Evolutionary conservation across 2,329 filamentous ascomycete species (phyloP).

Genomic region (Trichoderma koningiopsis): DNA sequence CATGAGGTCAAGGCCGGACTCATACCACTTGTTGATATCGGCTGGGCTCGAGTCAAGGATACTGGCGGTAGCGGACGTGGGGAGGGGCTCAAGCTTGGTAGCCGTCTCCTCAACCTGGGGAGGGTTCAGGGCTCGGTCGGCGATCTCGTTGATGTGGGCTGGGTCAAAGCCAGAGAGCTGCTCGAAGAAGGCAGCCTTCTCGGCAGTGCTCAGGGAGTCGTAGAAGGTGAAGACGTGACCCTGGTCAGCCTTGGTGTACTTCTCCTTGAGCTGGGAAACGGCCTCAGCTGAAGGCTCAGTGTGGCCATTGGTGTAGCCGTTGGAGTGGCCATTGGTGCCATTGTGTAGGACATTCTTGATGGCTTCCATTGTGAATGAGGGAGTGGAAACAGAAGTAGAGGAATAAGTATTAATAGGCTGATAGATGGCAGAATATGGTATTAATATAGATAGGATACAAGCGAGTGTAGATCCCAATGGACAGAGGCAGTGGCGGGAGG

Average conservation of each 20-base stretch:
- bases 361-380: constrained; percentile 43
- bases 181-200: constrained; percentile 77
- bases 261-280: constrained; percentile 68
- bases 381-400: neutral
- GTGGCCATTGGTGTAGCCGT: neutral
- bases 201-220: constrained; percentile 71
- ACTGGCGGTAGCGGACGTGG: constrained; percentile 81
- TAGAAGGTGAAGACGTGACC: constrained; percentile 80
- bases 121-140: constrained; percentile 78
- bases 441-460: neutral
- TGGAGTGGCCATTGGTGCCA: constrained; percentile 34
- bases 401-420: neutral
- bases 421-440: constrained; percentile 1
- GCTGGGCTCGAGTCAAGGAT: constrained; percentile 83
- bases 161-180: constrained; percentile 85
- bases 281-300: constrained; percentile 64
- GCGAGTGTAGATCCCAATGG: constrained; percentile 12
- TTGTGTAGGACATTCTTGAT: constrained; percentile 48
- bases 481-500: constrained; percentile 5
- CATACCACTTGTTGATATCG: constrained; percentile 83
- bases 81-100: constrained; percentile 77
- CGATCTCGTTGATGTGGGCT: constrained; percentile 82
- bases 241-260: constrained; percentile 75
- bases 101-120: constrained; percentile 61
- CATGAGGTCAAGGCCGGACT: constrained; percentile 77